These are phyloP conservation scores for Eremochloa ophiuroides DNA, from an alignment of 176 grass and related monocot species.

Conservation along the genomic window DNA sequence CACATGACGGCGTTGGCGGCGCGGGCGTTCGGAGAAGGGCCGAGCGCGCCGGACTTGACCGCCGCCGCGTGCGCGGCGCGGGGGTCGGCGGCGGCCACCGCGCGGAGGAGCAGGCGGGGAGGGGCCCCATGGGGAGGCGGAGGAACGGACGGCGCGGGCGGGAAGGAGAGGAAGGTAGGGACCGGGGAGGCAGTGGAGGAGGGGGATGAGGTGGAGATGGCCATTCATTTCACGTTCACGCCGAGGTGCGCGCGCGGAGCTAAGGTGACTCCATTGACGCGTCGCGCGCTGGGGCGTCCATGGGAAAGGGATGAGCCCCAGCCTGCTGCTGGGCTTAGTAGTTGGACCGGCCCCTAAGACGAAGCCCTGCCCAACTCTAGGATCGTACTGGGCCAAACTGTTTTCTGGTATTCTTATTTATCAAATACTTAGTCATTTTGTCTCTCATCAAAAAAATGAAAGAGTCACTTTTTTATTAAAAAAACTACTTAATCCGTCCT, in stretches of 20 bases:
- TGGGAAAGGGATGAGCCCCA: no score
- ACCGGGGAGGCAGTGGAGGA: not conserved
- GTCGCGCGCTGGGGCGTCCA: not conserved
- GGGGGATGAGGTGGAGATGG: constrained; percentile 43
- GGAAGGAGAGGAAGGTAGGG: constrained; percentile 11
- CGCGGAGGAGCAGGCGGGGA: not conserved
- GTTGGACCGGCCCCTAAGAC: not conserved
- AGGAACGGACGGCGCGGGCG: not conserved
- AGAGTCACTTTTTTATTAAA: no score
- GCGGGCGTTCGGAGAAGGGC: not conserved
- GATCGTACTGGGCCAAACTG: not conserved
- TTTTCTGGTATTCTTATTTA: no score
- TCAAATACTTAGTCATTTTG: no score
- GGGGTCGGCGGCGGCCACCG: constrained; percentile 23
- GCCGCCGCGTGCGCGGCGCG: constrained; percentile 33
- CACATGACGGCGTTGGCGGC: constrained; percentile 46
- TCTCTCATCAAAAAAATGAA: no score
- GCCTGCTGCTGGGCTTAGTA: not conserved
- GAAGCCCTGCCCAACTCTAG: not conserved
- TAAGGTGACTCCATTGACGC: not conserved
- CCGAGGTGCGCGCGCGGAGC: not conserved
- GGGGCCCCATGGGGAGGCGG: not conserved
- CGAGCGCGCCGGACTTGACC: constrained; percentile 29
- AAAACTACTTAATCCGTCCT: no score
- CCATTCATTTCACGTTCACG: constrained; percentile 59